These are phyloP conservation scores for Volvox carteri DNA, from an alignment of 163 green algal genomes.

Conservation along the genomic window DNA sequence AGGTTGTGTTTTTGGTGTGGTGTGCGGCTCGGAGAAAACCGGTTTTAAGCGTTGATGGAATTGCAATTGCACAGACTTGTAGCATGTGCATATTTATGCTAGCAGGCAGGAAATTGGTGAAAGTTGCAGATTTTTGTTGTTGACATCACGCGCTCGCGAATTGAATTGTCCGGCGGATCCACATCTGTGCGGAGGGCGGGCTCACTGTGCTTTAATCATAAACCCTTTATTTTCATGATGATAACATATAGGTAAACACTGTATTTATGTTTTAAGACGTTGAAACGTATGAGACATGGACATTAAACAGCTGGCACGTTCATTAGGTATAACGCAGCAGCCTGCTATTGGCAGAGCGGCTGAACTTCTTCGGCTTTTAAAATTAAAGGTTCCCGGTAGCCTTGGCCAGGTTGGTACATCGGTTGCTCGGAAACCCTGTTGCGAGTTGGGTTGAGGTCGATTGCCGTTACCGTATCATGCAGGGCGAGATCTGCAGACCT, in stretches of 20 bases:
- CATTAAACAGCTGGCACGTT: slow-evolving; percentile 29
- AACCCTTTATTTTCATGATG: neutral
- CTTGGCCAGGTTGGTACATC: neutral
- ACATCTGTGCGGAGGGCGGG: no score
- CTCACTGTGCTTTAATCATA: no score
- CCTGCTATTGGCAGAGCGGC: neutral
- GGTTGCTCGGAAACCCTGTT: neutral
- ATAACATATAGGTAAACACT: neutral
- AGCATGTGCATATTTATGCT: no score
- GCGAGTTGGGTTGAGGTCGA: neutral
- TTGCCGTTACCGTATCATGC: neutral
- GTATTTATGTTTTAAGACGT: neutral
- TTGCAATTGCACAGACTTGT: no score
- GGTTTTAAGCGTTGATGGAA: no score
- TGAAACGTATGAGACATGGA: slow-evolving; percentile 37
- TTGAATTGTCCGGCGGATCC: no score
- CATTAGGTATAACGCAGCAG: slow-evolving; percentile 27
- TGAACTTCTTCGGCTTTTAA: slow-evolving; percentile 36
- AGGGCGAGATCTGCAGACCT: slow-evolving; percentile 52
- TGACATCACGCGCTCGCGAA: no score
- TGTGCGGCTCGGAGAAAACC: no score
- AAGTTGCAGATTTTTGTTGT: no score
- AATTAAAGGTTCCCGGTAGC: slow-evolving; percentile 38
- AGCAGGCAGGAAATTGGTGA: no score
- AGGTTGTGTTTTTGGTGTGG: no score